Evolutionary conservation across 176 grass and related monocot species (phyloP).

Genomic region (Elaeis guineensis): DNA sequence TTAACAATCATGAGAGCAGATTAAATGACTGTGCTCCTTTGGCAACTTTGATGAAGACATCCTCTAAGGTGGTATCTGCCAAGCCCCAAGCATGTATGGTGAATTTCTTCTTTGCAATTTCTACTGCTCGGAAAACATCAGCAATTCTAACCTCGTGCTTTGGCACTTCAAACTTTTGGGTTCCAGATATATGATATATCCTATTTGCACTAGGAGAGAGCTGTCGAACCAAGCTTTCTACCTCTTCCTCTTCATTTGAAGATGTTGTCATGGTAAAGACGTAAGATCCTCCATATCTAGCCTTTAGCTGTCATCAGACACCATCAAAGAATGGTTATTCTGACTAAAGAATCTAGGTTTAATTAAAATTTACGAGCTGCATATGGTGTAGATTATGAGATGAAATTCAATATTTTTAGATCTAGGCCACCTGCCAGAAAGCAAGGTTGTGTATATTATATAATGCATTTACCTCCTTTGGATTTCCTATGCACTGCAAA

Average conservation of each 20-base stretch:
- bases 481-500: slow-evolving; percentile 77
- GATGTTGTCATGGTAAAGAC: slow-evolving; percentile 61
- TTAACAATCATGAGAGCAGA: slow-evolving; percentile 33
- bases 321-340: background rate
- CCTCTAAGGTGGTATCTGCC: slow-evolving; percentile 67
- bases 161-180: slow-evolving; percentile 70
- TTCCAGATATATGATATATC: slow-evolving; percentile 64
- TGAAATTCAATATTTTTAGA: too few relatives aligned
- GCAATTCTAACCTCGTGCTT: slow-evolving; percentile 38
- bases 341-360: background rate
- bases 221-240: slow-evolving; percentile 26
- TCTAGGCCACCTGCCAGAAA: too few relatives aligned
- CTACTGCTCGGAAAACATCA: slow-evolving; percentile 47
- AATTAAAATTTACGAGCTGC: too few relatives aligned
- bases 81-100: slow-evolving; percentile 72
- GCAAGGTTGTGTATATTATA: background rate
- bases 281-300: slow-evolving; percentile 49
- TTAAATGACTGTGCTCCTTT: slow-evolving; percentile 51
- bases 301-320: slow-evolving; percentile 44
- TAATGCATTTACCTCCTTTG: slow-evolving; percentile 55
- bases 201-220: slow-evolving; percentile 36
- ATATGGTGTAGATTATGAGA: too few relatives aligned
- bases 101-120: slow-evolving; percentile 37
- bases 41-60: slow-evolving; percentile 83
- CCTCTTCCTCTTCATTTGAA: slow-evolving; percentile 39